Conservation (phyloP, 2,329 filamentous ascomycete genomes). For the Exophiala oligosperma region DNA sequence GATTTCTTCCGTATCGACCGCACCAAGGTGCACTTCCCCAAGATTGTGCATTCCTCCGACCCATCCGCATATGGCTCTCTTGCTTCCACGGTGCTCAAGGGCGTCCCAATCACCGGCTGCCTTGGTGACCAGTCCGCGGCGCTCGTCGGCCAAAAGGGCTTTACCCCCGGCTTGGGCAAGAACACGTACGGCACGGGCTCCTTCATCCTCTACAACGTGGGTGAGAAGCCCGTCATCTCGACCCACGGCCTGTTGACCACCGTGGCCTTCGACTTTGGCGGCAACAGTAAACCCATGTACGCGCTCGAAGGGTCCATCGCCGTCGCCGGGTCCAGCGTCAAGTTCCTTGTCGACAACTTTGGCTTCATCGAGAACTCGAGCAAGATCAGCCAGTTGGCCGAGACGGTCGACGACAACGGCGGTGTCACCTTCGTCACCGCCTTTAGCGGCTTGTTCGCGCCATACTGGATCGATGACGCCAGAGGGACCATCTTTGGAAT, state of each 20-base stretch:
- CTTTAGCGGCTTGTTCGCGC: slow-evolving; percentile 86
- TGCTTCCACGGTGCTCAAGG: slow-evolving; percentile 64
- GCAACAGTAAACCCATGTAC: slow-evolving; percentile 68
- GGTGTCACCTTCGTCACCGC: slow-evolving; percentile 86
- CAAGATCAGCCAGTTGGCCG: slow-evolving; percentile 65
- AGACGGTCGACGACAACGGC: slow-evolving; percentile 70
- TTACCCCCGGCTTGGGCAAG: slow-evolving; percentile 78
- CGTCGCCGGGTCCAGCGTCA: slow-evolving; percentile 77
- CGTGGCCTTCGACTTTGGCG: slow-evolving; percentile 80
- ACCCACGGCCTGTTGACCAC: slow-evolving; percentile 81
- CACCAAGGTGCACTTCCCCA: slow-evolving; percentile 72
- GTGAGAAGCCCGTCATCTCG: slow-evolving; percentile 80
- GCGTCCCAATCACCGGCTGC: slow-evolving; percentile 76
- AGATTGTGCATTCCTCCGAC: slow-evolving; percentile 80
- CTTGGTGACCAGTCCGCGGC: slow-evolving; percentile 85
- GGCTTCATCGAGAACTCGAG: slow-evolving; percentile 61
- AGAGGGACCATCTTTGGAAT: slow-evolving; percentile 86
- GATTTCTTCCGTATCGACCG: slow-evolving; percentile 76
- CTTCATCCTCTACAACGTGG: slow-evolving; percentile 87
- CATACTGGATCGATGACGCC: slow-evolving; percentile 93
- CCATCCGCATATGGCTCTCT: slow-evolving; percentile 70
- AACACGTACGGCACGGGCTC: slow-evolving; percentile 91
- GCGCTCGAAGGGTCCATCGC: slow-evolving; percentile 83
- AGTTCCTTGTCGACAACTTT: slow-evolving; percentile 69
- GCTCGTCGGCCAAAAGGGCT: slow-evolving; percentile 81